These are phyloP conservation scores for Ilyonectria destructans DNA, from an alignment of 2,329 filamentous ascomycete species.

Conservation along the genomic window DNA sequence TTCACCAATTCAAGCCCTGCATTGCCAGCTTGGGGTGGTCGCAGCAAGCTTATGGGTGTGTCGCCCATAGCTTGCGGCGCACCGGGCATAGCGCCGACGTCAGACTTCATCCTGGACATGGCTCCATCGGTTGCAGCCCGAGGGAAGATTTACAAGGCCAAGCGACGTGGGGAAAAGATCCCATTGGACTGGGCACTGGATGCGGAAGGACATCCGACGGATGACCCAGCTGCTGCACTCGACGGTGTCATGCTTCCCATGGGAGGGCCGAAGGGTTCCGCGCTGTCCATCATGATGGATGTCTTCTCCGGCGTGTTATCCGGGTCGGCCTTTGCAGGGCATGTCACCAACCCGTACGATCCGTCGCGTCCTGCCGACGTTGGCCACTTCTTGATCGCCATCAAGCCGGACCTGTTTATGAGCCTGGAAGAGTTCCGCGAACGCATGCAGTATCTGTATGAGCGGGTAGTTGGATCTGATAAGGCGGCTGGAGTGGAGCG, in stretches of 20 bases:
- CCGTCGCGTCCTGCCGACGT: constrained; percentile 78
- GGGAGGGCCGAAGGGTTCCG: constrained; percentile 88
- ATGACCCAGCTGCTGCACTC: constrained; percentile 80
- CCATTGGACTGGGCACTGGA: constrained; percentile 84
- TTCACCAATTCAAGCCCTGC: constrained; percentile 83
- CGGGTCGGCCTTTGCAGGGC: constrained; percentile 83
- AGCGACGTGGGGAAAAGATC: constrained; percentile 78
- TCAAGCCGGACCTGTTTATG: constrained; percentile 85
- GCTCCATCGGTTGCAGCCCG: constrained; percentile 78
- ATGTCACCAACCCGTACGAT: constrained; percentile 85
- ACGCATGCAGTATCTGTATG: constrained; percentile 71
- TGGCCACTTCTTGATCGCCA: constrained; percentile 81
- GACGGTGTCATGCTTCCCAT: constrained; percentile 88
- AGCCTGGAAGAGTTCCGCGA: constrained; percentile 78
- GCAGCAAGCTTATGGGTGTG: constrained; percentile 79
- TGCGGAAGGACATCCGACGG: constrained; percentile 76
- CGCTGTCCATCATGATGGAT: constrained; percentile 88
- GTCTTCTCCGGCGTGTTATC: constrained; percentile 87
- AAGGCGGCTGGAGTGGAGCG: constrained; percentile 71
- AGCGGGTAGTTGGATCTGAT: constrained; percentile 68
- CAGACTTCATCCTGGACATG: constrained; percentile 81
- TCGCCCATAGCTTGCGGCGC: constrained; percentile 84
- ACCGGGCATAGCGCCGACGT: constrained; percentile 70
- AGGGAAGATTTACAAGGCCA: constrained; percentile 82
- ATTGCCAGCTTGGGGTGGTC: constrained; percentile 80